Evolutionary conservation across 768 basidiomycete genomes (phyloP).

Genomic region (Tylopilus plumbeoviolaceoides): DNA sequence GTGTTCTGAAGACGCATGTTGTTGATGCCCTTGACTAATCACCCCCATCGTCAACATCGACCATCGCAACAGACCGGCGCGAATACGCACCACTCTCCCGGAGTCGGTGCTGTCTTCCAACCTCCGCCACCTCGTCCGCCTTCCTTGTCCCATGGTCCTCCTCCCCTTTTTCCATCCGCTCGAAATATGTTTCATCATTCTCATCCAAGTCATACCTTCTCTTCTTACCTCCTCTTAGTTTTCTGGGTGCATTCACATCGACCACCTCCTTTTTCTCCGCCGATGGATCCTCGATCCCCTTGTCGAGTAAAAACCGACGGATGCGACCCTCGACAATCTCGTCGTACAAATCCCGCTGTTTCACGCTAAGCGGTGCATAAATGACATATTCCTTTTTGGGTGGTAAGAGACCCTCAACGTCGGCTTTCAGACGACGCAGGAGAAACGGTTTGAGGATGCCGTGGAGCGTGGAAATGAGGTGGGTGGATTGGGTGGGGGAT

Average conservation of each 20-base stretch:
- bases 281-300: conserved; percentile 24
- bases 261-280: conserved; percentile 20
- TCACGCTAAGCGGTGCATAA: conserved; percentile 80
- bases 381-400: conserved; percentile 94
- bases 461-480: conserved; percentile 77
- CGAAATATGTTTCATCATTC: conserved; percentile 62
- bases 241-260: conserved; percentile 31
- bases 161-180: conserved; percentile 50
- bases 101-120: conserved; percentile 54
- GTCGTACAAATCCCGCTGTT: conserved; percentile 84
- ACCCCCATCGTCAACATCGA: neutral
- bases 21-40: conserved; percentile 77
- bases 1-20: conserved; percentile 93
- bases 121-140: conserved; percentile 46
- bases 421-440: conserved; percentile 84
- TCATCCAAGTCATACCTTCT: conserved; percentile 55
- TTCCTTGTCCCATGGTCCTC: conserved; percentile 26
- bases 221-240: conserved; percentile 33
- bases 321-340: conserved; percentile 69
- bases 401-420: conserved; percentile 77
- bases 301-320: conserved; percentile 54
- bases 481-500: conserved; percentile 52
- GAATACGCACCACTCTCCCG: conserved; percentile 56
- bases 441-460: conserved; percentile 94
- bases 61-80: neutral